phyloP scores from a whole-genome alignment of 2,329 filamentous ascomycete genomes.

The Malbranchea cinnamomea region DNA sequence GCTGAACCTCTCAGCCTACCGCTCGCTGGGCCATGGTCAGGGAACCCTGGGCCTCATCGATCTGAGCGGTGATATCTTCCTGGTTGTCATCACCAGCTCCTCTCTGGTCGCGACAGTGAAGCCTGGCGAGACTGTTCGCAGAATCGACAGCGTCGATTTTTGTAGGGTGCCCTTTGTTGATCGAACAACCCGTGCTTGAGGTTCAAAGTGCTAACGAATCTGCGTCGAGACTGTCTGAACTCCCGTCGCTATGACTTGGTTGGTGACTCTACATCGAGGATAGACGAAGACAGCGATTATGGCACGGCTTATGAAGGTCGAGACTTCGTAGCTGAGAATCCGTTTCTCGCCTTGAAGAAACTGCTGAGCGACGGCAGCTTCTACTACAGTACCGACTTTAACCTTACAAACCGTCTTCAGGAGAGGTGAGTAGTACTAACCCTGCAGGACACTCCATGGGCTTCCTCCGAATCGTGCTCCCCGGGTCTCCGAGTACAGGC shows the following conservation, averaged over 20 bases:
- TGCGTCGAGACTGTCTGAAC: constrained; percentile 64
- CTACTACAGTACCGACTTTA: constrained; percentile 97
- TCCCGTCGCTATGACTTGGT: constrained; percentile 74
- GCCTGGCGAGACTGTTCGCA: constrained; percentile 77
- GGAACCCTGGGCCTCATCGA: constrained; percentile 83
- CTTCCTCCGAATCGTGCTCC: too few species aligned
- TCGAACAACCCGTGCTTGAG: constrained; percentile 2
- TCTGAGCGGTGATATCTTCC: constrained; percentile 69
- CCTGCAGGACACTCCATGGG: too few species aligned
- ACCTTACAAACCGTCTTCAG: constrained; percentile 84
- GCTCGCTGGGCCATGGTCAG: constrained; percentile 61
- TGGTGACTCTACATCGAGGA: constrained; percentile 33
- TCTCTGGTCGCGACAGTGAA: constrained; percentile 65
- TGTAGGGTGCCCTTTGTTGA: constrained; percentile 25
- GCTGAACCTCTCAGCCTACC: constrained; percentile 59
- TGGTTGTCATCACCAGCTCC: constrained; percentile 74
- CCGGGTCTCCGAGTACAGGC: too few species aligned
- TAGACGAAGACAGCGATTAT: constrained; percentile 38
- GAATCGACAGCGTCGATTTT: constrained; percentile 77
- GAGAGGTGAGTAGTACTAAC: constrained; percentile 52
- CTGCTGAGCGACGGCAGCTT: constrained; percentile 86
- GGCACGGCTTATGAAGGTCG: constrained; percentile 41
- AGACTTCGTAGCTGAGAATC: constrained; percentile 65
- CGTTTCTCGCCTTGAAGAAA: constrained; percentile 81
- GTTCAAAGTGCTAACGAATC: constrained; percentile 8